Base-by-base conservation (phyloP, 169 alveolate species). In the Plasmodium yoelii region DNA sequence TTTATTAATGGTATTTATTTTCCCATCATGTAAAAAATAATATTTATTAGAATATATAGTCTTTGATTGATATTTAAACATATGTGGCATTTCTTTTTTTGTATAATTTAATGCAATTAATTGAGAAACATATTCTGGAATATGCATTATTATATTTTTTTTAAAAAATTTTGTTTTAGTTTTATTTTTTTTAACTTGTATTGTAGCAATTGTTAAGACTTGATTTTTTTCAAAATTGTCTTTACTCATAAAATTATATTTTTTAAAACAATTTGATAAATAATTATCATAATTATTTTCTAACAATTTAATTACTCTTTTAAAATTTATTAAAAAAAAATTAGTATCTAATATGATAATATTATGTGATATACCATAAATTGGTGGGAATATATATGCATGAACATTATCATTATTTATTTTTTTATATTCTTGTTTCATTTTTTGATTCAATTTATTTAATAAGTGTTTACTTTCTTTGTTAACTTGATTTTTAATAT, bases 271-370 rank as follows among this genome's bases (percentile, higher is more conserved):
- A 12, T 77, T 15, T 8, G 42, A 28, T 3, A 77, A 28, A 51
- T 18, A 77, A 4, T 19, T 10, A 18, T 63, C 69, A 77, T 77
- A 77, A 8, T 77, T 77, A 8, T 44, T 39, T 44, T 69, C 22
- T 13, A 42, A 12, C 19, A 77, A 42, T 12, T 26, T 24, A n/a
- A 77, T 5, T 10, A 77, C 64, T 3, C 77, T 67, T 39, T 77
- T 57, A 64, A 77, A 77, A 68, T 24, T 77, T 19, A 77, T 65
- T 15, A 53, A 34, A 77, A 77, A 77, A 51, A 77, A 77, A 8
- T 63, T 46, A 2, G 7, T 60, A 28, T 77, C 15, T 34, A 65
- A 49, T 15, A 77, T 55, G 1, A 44, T 46, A 28, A 77, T 77
- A 24, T 77, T 74, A 46, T 63, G 51, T 28, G 63, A 18, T 26